Conservation (phyloP, 805 yeast genomes). For the Metschnikowia borealis region DNA sequence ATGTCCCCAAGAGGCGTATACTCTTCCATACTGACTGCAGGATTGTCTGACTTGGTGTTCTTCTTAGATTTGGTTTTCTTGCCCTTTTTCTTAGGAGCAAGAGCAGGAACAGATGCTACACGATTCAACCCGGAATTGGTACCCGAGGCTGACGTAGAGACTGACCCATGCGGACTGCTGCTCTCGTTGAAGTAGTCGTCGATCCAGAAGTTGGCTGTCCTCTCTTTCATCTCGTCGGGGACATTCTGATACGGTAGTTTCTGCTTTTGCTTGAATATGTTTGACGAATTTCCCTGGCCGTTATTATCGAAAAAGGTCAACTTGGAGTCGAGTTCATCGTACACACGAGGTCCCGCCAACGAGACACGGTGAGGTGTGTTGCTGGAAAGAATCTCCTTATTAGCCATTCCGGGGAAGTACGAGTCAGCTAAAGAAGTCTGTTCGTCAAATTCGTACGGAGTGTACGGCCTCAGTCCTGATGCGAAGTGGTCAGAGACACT, state of each 20-base stretch:
- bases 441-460: slow-evolving; percentile 16
- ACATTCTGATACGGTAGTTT: neutral
- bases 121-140: slow-evolving; percentile 8
- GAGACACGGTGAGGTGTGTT: neutral
- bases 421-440: slow-evolving; percentile 12
- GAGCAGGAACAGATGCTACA: slow-evolving; percentile 1
- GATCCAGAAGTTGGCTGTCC: neutral
- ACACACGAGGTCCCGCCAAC: neutral
- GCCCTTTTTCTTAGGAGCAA: slow-evolving; percentile 10
- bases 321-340: neutral
- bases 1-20: neutral
- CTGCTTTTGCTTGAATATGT: neutral
- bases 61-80: slow-evolving; percentile 10
- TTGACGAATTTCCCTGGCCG: neutral
- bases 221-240: neutral
- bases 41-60: neutral
- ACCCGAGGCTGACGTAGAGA: slow-evolving; percentile 12
- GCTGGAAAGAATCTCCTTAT: neutral
- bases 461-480: slow-evolving; percentile 16
- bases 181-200: slow-evolving; percentile 5
- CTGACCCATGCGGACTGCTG: slow-evolving; percentile 10
- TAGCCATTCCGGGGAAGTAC: slow-evolving; percentile 1
- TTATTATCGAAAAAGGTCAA: neutral
- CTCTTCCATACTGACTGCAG: neutral
- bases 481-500: slow-evolving; percentile 29